Conservation (phyloP, 2,329 filamentous ascomycete genomes). For the Fusarium sp. region DNA sequence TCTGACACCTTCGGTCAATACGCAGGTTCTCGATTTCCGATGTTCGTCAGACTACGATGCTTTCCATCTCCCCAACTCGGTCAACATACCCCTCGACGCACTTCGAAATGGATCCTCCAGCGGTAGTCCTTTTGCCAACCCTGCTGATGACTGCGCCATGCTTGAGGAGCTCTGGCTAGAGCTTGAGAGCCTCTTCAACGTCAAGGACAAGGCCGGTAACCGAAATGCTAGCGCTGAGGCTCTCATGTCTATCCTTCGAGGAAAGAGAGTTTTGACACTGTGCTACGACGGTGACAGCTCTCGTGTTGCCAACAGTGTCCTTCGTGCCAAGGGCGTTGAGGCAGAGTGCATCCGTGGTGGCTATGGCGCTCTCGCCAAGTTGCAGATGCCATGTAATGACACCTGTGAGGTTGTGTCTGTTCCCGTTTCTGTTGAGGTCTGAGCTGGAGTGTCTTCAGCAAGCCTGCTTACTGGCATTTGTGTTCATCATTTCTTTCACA, state of each 20-base stretch:
- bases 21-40: conserved; percentile 55
- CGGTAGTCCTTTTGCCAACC: conserved; percentile 48
- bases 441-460: not conserved
- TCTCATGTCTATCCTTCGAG: conserved; percentile 43
- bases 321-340: conserved; percentile 58
- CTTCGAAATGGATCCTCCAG: conserved; percentile 41
- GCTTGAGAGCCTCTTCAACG: conserved; percentile 54
- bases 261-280: conserved; percentile 54
- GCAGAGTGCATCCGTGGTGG: conserved; percentile 58
- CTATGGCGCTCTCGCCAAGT: conserved; percentile 36
- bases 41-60: conserved; percentile 50
- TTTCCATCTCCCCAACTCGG: conserved; percentile 55
- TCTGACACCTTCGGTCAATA: conserved; percentile 40
- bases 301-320: conserved; percentile 61
- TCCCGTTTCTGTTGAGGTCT: conserved; percentile 39
- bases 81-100: conserved; percentile 55
- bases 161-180: conserved; percentile 59
- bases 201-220: conserved; percentile 41
- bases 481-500: not conserved
- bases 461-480: not conserved
- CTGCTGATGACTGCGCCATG: conserved; percentile 55
- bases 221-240: conserved; percentile 41
- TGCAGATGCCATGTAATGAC: conserved; percentile 40
- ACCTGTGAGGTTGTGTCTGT: conserved; percentile 35
- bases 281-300: conserved; percentile 64